Evolutionary conservation across 495 filamentous ascomycete genomes (phyloP).

Genomic region (Penicillium steckii): DNA sequence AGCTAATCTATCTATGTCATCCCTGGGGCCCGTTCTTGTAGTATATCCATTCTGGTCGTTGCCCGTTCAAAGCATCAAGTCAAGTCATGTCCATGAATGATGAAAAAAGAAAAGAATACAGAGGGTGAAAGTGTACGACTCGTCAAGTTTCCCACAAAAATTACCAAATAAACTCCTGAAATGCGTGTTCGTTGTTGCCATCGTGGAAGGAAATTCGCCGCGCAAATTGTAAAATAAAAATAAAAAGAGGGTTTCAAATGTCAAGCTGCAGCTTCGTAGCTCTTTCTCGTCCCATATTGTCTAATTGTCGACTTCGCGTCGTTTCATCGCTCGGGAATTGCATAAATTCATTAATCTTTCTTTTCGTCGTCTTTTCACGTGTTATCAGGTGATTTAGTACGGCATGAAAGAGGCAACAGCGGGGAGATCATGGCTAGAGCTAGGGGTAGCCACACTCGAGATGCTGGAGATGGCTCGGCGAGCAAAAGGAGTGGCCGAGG

Average conservation of each 20-base stretch:
- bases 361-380: too few species aligned
- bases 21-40: constrained; percentile 1
- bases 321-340: constrained; percentile 3
- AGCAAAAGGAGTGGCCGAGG: constrained; percentile 9
- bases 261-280: not conserved
- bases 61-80: not conserved
- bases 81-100: not conserved
- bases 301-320: constrained; percentile 10
- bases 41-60: constrained; percentile 12
- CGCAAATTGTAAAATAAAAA: too few species aligned
- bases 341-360: constrained; percentile 8
- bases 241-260: not conserved
- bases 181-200: constrained; percentile 7
- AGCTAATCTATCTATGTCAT: constrained; percentile 8
- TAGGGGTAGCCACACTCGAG: constrained; percentile 10
- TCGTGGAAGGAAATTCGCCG: constrained; percentile 5
- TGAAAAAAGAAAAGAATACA: constrained; percentile 17
- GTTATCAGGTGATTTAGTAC: not conserved
- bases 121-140: constrained; percentile 6
- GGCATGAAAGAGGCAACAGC: constrained; percentile 6
- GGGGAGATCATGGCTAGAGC: constrained; percentile 12
- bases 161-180: constrained; percentile 15
- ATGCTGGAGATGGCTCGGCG: not conserved
- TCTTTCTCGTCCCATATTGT: constrained; percentile 1
- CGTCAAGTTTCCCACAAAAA: constrained; percentile 1